Conservation (phyloP, 1,284 basidiomycete species). For the Cystobasidium pallidum region DNA sequence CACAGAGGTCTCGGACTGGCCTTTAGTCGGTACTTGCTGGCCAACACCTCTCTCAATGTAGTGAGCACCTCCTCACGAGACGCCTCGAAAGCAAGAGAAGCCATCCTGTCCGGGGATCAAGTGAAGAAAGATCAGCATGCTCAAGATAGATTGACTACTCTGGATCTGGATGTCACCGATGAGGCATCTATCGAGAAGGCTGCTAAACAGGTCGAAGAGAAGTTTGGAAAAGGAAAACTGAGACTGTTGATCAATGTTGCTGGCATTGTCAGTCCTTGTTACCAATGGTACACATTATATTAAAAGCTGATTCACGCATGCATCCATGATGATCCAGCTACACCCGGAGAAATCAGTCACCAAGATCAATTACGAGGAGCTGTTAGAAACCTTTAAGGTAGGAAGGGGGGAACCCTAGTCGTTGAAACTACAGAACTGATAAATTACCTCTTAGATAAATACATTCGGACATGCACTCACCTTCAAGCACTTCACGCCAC, state of each 20-base stretch:
- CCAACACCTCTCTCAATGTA: slow-evolving; percentile 57
- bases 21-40: slow-evolving; percentile 55
- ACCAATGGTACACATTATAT: too few relatives aligned
- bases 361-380: slow-evolving; percentile 55
- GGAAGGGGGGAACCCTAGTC: background rate
- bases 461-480: slow-evolving; percentile 60
- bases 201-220: slow-evolving; percentile 56
- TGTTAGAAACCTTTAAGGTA: slow-evolving; percentile 55
- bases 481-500: slow-evolving; percentile 61
- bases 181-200: slow-evolving; percentile 58
- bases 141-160: slow-evolving; percentile 56
- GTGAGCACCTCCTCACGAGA: slow-evolving; percentile 59
- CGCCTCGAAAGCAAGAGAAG: slow-evolving; percentile 52
- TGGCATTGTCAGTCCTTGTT: slow-evolving; percentile 59
- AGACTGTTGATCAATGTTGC: slow-evolving; percentile 60
- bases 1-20: slow-evolving; percentile 46
- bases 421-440: too few relatives aligned
- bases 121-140: background rate
- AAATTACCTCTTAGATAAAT: slow-evolving; percentile 57
- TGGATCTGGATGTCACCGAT: slow-evolving; percentile 57
- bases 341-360: slow-evolving; percentile 61
- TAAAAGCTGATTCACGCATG: too few relatives aligned
- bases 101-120: slow-evolving; percentile 51
- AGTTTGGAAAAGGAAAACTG: slow-evolving; percentile 57
- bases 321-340: slow-evolving; percentile 54